Evolutionary conservation across 148 eudicot genomes (phyloP).

Genomic region (Nyssa sinensis): DNA sequence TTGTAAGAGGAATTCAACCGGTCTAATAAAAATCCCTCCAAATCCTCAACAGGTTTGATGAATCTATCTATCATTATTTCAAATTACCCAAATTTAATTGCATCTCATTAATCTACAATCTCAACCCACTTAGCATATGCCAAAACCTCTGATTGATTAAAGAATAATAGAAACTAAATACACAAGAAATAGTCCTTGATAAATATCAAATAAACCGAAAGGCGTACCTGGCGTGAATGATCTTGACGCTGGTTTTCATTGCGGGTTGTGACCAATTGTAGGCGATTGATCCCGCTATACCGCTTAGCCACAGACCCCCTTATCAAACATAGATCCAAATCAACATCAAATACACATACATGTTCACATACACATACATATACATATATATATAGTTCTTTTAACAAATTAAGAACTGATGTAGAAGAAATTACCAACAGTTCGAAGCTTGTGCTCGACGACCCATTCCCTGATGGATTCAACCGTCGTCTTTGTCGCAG

Average conservation of each 20-base stretch:
- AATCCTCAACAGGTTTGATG: not conserved
- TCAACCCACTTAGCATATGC: not conserved
- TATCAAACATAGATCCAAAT: not conserved
- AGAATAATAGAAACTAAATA: no score
- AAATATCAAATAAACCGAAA: not conserved
- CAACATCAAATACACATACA: not conserved
- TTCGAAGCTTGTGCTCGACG: constrained; percentile 60
- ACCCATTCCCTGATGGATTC: constrained; percentile 54
- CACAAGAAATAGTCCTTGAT: not conserved
- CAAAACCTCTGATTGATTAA: not conserved
- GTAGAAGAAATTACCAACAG: constrained; percentile 43
- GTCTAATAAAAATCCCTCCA: not conserved
- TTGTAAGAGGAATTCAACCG: not conserved
- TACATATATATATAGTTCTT: not conserved
- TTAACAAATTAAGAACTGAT: not conserved
- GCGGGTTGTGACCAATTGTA: constrained; percentile 88
- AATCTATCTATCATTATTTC: no score
- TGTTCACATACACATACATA: not conserved
- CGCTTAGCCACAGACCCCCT: constrained; percentile 74
- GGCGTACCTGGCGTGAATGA: constrained; percentile 76
- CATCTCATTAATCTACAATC: not conserved
- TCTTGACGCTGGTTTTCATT: constrained; percentile 82
- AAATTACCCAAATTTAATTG: not conserved
- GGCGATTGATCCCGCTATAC: constrained; percentile 67
- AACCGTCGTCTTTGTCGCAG: constrained; percentile 33